Evolutionary conservation across 1,139 yeast species (phyloP).

Genomic region (Diutina pseudorugosa): DNA sequence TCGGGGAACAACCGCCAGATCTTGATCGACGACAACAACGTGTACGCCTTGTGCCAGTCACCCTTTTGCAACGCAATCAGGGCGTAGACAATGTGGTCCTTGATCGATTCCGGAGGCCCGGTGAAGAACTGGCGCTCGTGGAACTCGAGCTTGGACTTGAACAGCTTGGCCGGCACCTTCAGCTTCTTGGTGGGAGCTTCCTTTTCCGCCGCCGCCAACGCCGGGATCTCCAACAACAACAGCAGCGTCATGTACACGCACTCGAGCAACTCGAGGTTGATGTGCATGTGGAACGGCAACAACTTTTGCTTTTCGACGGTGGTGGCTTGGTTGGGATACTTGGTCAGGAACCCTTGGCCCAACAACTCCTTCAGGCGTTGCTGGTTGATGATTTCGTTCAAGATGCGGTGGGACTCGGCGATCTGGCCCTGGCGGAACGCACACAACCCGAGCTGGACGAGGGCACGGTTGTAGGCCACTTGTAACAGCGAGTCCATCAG

Average conservation of each 20-base stretch:
- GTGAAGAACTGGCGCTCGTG: constrained; percentile 91
- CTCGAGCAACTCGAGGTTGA: constrained; percentile 88
- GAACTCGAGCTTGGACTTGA: constrained; percentile 85
- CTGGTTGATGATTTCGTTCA: constrained; percentile 82
- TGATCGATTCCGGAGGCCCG: constrained; percentile 96
- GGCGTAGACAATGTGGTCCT: constrained; percentile 89
- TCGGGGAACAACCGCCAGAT: constrained; percentile 83
- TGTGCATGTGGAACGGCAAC: constrained; percentile 97
- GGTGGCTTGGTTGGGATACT: constrained; percentile 43
- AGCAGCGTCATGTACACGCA: constrained; percentile 89
- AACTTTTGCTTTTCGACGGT: constrained; percentile 67
- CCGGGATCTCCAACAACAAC: constrained; percentile 83
- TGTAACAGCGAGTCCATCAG: constrained; percentile 78
- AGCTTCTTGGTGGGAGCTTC: constrained; percentile 31
- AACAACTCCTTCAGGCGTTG: constrained; percentile 82
- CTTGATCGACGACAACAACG: constrained; percentile 63
- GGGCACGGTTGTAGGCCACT: constrained; percentile 86
- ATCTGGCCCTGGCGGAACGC: constrained; percentile 89
- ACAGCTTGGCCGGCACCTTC: constrained; percentile 63
- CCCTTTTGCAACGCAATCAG: constrained; percentile 84
- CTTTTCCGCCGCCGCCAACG: constrained; percentile 34
- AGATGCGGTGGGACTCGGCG: constrained; percentile 75
- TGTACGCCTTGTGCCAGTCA: constrained; percentile 75
- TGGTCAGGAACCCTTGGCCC: constrained; percentile 84
- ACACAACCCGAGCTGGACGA: constrained; percentile 90